Percentiles rank a stretch among this genome's conserved stretches.
Conservation (phyloP, 169 alveolate genomes). For the Plasmodium gonderi region DNA sequence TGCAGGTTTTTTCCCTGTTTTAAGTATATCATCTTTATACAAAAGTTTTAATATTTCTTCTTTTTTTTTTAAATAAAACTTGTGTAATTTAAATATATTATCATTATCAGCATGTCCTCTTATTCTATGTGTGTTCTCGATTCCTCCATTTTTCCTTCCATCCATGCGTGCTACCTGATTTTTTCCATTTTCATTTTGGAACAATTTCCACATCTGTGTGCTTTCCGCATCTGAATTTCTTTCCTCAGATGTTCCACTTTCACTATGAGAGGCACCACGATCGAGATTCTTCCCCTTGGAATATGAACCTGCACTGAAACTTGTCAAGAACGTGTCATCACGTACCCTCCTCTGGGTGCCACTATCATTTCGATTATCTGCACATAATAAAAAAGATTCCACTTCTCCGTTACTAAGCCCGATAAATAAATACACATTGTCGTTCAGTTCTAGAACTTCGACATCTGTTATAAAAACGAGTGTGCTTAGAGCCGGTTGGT, state of each 20-base stretch:
- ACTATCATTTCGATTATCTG: neutral
- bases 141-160: neutral
- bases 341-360: neutral
- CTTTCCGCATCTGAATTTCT: too few species aligned
- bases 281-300: neutral
- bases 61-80: conserved; percentile 38
- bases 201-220: too few species aligned
- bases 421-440: conserved; percentile 48
- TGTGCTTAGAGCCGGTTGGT: neutral
- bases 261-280: neutral
- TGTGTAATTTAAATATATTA: conserved; percentile 33
- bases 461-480: conserved; percentile 39
- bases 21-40: neutral
- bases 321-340: too few species aligned
- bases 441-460: conserved; percentile 20
- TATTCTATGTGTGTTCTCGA: neutral
- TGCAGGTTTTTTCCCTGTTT: neutral
- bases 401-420: conserved; percentile 51
- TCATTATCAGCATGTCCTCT: neutral
- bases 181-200: neutral
- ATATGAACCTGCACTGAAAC: too few species aligned
- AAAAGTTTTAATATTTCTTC: conserved; percentile 9
- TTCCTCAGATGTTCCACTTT: neutral
- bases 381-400: conserved; percentile 42
- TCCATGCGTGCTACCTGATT: neutral